Evolutionary conservation across 805 yeast genomes (phyloP).

Genomic region (Yamadazyma nakazawae): DNA sequence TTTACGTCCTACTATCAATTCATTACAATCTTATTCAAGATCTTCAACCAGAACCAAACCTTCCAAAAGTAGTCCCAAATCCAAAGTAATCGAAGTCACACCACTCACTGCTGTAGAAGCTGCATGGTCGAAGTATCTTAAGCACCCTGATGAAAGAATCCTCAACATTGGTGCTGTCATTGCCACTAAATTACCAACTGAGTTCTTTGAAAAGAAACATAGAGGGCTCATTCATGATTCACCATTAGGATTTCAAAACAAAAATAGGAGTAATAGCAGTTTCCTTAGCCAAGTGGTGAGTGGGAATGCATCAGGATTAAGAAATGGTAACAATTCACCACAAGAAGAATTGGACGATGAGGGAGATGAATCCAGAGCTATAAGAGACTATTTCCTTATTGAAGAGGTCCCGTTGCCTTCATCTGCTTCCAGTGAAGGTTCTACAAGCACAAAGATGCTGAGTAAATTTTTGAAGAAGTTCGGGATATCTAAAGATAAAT

Average conservation of each 20-base stretch:
- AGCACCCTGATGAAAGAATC: slow-evolving; percentile 58
- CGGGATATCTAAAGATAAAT: slow-evolving; percentile 14
- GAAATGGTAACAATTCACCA: slow-evolving; percentile 8
- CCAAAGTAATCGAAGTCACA: slow-evolving; percentile 35
- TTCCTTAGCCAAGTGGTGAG: slow-evolving; percentile 39
- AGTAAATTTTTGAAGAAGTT: slow-evolving; percentile 18
- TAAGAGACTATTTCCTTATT: slow-evolving; percentile 49
- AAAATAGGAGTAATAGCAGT: slow-evolving; percentile 21
- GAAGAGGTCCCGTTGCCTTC: slow-evolving; percentile 17
- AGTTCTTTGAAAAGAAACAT: slow-evolving; percentile 52
- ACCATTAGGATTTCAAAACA: slow-evolving; percentile 44
- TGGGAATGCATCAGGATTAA: slow-evolving; percentile 26
- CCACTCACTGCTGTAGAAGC: slow-evolving; percentile 53
- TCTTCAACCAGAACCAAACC: slow-evolving; percentile 14
- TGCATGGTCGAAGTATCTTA: slow-evolving; percentile 55
- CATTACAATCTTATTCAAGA: slow-evolving; percentile 25
- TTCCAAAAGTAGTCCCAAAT: slow-evolving; percentile 14
- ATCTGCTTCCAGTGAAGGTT: slow-evolving; percentile 1
- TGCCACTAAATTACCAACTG: slow-evolving; percentile 44
- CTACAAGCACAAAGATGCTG: slow-evolving; percentile 7
- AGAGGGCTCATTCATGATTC: slow-evolving; percentile 58
- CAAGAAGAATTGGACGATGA: slow-evolving; percentile 7
- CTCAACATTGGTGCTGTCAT: slow-evolving; percentile 53
- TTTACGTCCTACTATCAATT: slow-evolving; percentile 48
- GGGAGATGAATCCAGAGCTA: slow-evolving; percentile 60